phyloP scores from a whole-genome alignment of 1,284 basidiomycete species.

The Papiliotrema fonsecae region DNA sequence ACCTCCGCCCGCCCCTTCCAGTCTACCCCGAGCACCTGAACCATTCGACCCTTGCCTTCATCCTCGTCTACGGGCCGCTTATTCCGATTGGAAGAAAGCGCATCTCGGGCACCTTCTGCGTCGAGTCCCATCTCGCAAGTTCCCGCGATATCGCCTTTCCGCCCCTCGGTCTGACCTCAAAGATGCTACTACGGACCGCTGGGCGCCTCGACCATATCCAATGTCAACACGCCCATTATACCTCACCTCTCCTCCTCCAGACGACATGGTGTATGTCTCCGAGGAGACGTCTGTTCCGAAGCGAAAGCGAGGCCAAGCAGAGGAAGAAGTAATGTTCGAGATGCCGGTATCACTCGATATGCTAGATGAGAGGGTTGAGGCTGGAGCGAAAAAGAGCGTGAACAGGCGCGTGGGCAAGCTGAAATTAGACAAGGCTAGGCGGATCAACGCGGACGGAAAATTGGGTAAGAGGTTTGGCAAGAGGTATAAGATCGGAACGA shows the following conservation, averaged over 20 bases:
- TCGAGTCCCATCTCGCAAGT: slow-evolving; percentile 6
- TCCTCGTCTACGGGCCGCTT: slow-evolving; percentile 14
- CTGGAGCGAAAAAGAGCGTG: slow-evolving; percentile 21
- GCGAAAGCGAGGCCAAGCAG: slow-evolving; percentile 15
- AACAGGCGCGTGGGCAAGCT: slow-evolving; percentile 5
- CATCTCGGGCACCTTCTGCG: slow-evolving; percentile 20
- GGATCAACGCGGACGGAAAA: slow-evolving; percentile 1
- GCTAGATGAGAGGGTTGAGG: slow-evolving; percentile 40
- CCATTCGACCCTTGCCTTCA: background rate
- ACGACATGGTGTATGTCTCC: slow-evolving; percentile 14
- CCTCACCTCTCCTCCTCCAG: slow-evolving; percentile 15
- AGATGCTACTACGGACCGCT: slow-evolving; percentile 34
- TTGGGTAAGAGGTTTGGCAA: slow-evolving; percentile 15
- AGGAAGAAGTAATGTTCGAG: slow-evolving; percentile 37
- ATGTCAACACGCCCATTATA: slow-evolving; percentile 38
- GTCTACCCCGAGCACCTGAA: too few species aligned
- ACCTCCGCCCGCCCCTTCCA: too few species aligned
- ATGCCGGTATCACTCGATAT: slow-evolving; percentile 41
- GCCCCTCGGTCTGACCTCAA: slow-evolving; percentile 12
- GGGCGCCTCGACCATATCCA: slow-evolving; percentile 35
- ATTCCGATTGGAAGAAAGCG: slow-evolving; percentile 16
- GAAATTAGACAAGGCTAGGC: slow-evolving; percentile 3
- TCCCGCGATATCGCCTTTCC: slow-evolving; percentile 9
- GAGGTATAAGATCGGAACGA: slow-evolving; percentile 19
- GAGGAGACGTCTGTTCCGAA: slow-evolving; percentile 9